Percentiles rank a stretch among this genome's conserved stretches.
Conservation (phyloP, 2,329 filamentous ascomycete genomes). For the Cadophora sp. region DNA sequence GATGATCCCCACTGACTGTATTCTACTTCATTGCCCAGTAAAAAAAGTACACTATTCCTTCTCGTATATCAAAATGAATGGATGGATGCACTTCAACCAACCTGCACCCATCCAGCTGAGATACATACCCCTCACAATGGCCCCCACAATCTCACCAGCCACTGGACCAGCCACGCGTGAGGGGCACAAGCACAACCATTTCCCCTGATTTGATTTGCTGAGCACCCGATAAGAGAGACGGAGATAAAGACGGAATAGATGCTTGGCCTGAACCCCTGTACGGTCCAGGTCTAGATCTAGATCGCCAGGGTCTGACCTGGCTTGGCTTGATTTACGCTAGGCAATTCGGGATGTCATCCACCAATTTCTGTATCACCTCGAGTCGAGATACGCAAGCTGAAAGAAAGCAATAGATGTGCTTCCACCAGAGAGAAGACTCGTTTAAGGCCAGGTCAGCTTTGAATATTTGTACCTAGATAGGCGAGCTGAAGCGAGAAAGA, state of each 20-base stretch:
- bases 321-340: not conserved
- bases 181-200: not conserved
- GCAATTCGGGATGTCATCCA: constrained; percentile 6
- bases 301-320: not conserved
- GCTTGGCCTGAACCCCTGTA: not conserved
- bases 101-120: too few species aligned
- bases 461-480: not conserved
- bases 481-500: constrained; percentile 1
- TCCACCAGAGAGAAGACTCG: not conserved
- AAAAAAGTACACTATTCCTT: too few species aligned
- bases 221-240: constrained; percentile 5
- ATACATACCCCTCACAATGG: not conserved
- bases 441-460: not conserved
- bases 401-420: not conserved
- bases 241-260: not conserved
- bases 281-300: not conserved
- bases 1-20: too few species aligned
- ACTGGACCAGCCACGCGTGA: constrained; percentile 9
- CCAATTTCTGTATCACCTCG: not conserved
- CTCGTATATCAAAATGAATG: too few species aligned
- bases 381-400: not conserved
- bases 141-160: constrained; percentile 4
- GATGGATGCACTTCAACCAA: too few species aligned
- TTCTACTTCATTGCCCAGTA: too few species aligned
- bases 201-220: not conserved